Percentiles rank a stretch among this genome's conserved stretches.
Evolutionary conservation across 2,329 filamentous ascomycete species (phyloP).

Genomic region (Aspergillus udagawae): DNA sequence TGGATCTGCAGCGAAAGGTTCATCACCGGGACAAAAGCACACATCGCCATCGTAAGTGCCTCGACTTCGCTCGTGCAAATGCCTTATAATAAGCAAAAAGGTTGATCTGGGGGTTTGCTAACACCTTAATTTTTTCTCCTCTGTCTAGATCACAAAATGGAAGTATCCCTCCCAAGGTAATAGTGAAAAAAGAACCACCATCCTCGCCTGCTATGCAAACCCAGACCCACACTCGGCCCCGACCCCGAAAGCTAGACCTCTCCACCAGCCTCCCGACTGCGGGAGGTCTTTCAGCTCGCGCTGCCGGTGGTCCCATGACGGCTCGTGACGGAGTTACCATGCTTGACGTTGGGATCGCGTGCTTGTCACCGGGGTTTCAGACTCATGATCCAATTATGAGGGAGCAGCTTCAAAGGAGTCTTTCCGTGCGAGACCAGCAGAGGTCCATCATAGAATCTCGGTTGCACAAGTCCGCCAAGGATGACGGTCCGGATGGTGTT

Average conservation of each 20-base stretch:
- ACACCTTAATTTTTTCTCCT: constrained; percentile 4
- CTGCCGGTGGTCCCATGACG: constrained; percentile 65
- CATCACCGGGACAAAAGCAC: constrained; percentile 34
- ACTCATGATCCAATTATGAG: constrained; percentile 97
- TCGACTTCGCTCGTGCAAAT: neutral
- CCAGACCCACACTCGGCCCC: constrained; percentile 49
- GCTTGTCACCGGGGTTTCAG: constrained; percentile 90
- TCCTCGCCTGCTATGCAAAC: constrained; percentile 72
- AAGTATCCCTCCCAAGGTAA: constrained; percentile 67
- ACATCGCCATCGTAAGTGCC: constrained; percentile 48
- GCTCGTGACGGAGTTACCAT: constrained; percentile 76
- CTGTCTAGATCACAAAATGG: constrained; percentile 36
- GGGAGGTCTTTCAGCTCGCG: constrained; percentile 57
- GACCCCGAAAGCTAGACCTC: constrained; percentile 45
- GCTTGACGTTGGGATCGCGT: constrained; percentile 89
- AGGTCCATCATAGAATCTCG: constrained; percentile 90
- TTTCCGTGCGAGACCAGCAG: constrained; percentile 90
- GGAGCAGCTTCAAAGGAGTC: constrained; percentile 88
- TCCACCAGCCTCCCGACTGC: constrained; percentile 43
- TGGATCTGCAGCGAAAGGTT: constrained; percentile 29
- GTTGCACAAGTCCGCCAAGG: constrained; percentile 81
- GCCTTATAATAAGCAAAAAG: neutral
- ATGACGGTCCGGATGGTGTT: constrained; percentile 59
- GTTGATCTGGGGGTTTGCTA: constrained; percentile 5
- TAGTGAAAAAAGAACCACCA: constrained; percentile 92